These are phyloP conservation scores for Penicillium sp. DNA, from an alignment of 2,329 filamentous ascomycete genomes.

Conservation along the genomic window DNA sequence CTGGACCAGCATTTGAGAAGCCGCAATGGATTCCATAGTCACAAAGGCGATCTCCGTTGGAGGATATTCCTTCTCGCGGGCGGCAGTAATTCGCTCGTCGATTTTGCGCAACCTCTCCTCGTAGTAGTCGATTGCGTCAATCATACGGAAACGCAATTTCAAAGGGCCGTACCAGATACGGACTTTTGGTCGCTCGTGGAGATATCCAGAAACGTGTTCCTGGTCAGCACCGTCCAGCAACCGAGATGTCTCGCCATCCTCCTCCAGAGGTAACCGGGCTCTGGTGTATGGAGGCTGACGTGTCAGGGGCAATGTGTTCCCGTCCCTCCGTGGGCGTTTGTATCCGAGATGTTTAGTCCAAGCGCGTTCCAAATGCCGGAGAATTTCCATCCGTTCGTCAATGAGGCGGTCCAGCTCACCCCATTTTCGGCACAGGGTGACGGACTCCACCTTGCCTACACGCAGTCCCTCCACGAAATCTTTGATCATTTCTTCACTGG, in stretches of 20 bases:
- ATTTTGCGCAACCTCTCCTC: constrained; percentile 79
- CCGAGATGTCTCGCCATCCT: constrained; percentile 63
- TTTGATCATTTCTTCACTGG: constrained; percentile 81
- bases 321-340: constrained; percentile 52
- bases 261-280: constrained; percentile 33
- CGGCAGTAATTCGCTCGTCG: constrained; percentile 72
- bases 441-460: constrained; percentile 86
- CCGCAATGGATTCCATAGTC: constrained; percentile 93
- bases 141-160: constrained; percentile 68
- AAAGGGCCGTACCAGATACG: constrained; percentile 80
- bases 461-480: constrained; percentile 82
- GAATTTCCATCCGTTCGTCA: constrained; percentile 63
- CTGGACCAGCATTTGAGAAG: constrained; percentile 93
- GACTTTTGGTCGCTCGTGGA: constrained; percentile 64
- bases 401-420: constrained; percentile 76
- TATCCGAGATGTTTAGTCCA: constrained; percentile 78
- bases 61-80: constrained; percentile 74
- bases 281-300: constrained; percentile 51
- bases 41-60: constrained; percentile 89
- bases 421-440: constrained; percentile 88
- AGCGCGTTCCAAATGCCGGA: constrained; percentile 77
- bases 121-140: constrained; percentile 94
- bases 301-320: constrained; percentile 51
- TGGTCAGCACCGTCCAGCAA: constrained; percentile 54
- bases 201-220: constrained; percentile 51